Base-by-base conservation (phyloP, 75 land plant genomes). In the Pinus tabuliformis region DNA sequence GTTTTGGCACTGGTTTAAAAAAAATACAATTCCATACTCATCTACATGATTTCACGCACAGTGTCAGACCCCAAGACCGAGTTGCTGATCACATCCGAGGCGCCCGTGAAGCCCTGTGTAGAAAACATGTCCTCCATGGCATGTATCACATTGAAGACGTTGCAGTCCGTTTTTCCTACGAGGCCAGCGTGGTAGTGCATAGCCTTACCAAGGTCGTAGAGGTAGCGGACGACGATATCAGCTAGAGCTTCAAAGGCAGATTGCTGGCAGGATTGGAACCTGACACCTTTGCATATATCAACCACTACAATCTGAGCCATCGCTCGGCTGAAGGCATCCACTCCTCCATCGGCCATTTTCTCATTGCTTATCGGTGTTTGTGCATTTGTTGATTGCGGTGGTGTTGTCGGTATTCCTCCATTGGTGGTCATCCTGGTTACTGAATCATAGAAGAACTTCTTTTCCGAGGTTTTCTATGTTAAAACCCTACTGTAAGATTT, bases 161-260 rank as follows among this genome's bases (percentile, higher is more conserved):
- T 96, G 80, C 88, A 86, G 65, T 88, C 85, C 3, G 92, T 86
- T 39, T 96, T 83, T 16, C 91, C 89, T 0, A 94, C 78, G 6
- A 86, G 62, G 79, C 86, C 90, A 13, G 96, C 88, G 59, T 86
- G 85, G 58, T 76, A 86, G 52, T 80, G 76, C 0, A 94, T 86
- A 20, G 87, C 76, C 36, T 84, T 88, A 14, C 89, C 96, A 1
- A 96, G 30, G 52, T 88, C 90, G 9, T 81, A 37, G 33, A 96
- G 78, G 68, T 91, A 96, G 24, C 91, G 76, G 26, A 90, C 76
- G 0, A 85, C 88, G 17, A 96, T 81, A 73, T 96, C 95, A 0
- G 96, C 76, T 0, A 96, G 83, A 14, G 91, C 78, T 15, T 88
- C 87, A 3, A 88, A 59, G 3, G 99, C 94, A 37, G 97, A 93